Evolutionary conservation across 108 stramenopile species (phyloP).

Genomic region (Chaetoceros muelleri): DNA sequence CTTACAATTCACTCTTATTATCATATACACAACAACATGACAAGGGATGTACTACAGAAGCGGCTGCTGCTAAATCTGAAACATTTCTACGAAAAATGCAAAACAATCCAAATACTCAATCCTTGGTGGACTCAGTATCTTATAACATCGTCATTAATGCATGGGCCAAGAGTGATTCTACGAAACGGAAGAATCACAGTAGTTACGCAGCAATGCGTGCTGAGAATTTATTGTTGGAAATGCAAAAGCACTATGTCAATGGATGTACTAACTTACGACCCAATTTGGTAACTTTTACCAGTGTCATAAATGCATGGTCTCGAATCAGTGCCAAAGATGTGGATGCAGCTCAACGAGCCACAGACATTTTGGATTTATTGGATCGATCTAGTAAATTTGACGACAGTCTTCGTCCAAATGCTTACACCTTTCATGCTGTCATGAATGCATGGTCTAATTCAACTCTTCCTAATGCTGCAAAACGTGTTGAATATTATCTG

Average conservation of each 20-base stretch:
- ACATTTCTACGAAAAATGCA: background rate
- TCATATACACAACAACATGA: background rate
- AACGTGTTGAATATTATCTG: constrained; percentile 14
- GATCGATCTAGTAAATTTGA: background rate
- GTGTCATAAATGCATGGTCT: constrained; percentile 9
- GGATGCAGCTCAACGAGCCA: background rate
- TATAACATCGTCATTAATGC: background rate
- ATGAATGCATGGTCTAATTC: constrained; percentile 20
- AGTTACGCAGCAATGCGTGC: constrained; percentile 14
- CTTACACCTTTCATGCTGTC: background rate
- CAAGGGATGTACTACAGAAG: too few species aligned
- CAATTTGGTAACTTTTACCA: background rate
- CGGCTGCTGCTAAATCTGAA: background rate
- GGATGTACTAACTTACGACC: constrained; percentile 4
- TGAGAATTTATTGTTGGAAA: constrained; percentile 15
- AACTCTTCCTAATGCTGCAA: constrained; percentile 6
- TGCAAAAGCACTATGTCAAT: constrained; percentile 19
- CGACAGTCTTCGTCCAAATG: constrained; percentile 1
- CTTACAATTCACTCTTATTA: background rate
- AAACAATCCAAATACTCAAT: background rate
- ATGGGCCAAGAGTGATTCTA: background rate
- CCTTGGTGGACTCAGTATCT: background rate
- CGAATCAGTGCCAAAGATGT: background rate
- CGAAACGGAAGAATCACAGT: background rate
- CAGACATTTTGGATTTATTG: background rate